Percentiles rank a stretch among this genome's conserved stretches.
These are phyloP conservation scores for Annona squamosa DNA, from an alignment of 164 flowering plant species.

Conservation along the genomic window DNA sequence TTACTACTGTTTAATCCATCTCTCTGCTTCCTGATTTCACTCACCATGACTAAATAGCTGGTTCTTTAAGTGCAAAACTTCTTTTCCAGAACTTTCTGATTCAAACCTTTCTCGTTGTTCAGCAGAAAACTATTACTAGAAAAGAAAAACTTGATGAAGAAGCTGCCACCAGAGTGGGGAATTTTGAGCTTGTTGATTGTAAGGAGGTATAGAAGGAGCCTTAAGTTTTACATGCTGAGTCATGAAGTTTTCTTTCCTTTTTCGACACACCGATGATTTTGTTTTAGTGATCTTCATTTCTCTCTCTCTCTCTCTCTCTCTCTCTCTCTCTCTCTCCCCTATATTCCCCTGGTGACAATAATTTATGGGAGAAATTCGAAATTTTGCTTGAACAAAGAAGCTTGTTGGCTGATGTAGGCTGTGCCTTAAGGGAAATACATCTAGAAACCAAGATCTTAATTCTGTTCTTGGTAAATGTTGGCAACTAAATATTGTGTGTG, in stretches of 20 bases:
- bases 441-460: no score
- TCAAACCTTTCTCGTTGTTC: conserved; percentile 28
- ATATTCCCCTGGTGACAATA: background rate
- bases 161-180: conserved; percentile 40
- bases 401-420: background rate
- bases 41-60: conserved; percentile 2
- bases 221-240: conserved; percentile 2
- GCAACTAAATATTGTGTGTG: no score
- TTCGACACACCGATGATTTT: background rate
- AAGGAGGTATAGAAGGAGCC: conserved; percentile 41
- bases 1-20: background rate
- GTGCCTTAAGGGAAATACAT: background rate
- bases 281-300: background rate
- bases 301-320: background rate
- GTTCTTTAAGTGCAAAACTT: conserved; percentile 6
- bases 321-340: no score
- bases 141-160: conserved; percentile 32
- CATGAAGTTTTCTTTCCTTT: conserved; percentile 11
- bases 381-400: background rate
- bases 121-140: conserved; percentile 32
- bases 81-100: conserved; percentile 26
- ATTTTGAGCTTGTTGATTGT: conserved; percentile 44
- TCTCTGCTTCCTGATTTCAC: conserved; percentile 4
- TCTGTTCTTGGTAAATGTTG: no score
- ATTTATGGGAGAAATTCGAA: background rate